Conservation (phyloP, 208 protist genomes). For the Leishmania amazonensis region DNA sequence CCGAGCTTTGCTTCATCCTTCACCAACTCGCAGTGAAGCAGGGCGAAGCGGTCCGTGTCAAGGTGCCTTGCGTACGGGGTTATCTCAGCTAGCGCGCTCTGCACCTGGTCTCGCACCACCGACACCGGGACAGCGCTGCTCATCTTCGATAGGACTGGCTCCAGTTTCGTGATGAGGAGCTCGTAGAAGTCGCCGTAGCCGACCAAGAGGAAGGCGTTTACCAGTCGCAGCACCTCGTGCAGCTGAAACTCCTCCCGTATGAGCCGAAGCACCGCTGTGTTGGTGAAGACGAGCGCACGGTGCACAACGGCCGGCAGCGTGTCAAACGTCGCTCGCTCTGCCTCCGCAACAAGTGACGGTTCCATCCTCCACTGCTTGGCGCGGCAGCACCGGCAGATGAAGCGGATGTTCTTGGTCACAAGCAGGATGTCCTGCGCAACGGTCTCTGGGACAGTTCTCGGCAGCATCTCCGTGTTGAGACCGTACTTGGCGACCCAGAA, state of each 20-base stretch:
- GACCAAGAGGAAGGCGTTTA: slow-evolving; percentile 69
- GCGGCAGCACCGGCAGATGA: slow-evolving; percentile 64
- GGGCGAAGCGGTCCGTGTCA: slow-evolving; percentile 52
- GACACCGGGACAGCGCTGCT: slow-evolving; percentile 56
- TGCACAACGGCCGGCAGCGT: slow-evolving; percentile 44
- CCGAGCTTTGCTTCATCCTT: slow-evolving; percentile 69
- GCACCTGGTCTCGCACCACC: slow-evolving; percentile 56
- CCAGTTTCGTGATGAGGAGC: slow-evolving; percentile 53
- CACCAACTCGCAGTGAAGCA: slow-evolving; percentile 60
- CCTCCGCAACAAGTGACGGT: slow-evolving; percentile 41
- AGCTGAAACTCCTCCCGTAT: slow-evolving; percentile 61
- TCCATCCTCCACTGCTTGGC: slow-evolving; percentile 71
- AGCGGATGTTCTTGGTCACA: slow-evolving; percentile 63
- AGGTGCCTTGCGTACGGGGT: slow-evolving; percentile 52
- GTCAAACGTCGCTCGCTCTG: slow-evolving; percentile 46
- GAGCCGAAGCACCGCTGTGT: slow-evolving; percentile 57
- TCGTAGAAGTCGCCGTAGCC: slow-evolving; percentile 76
- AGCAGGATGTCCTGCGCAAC: slow-evolving; percentile 60
- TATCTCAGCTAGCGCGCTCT: slow-evolving; percentile 53
- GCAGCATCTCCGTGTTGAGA: slow-evolving; percentile 60
- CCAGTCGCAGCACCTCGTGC: slow-evolving; percentile 51
- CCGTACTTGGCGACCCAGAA: slow-evolving; percentile 59
- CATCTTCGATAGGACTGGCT: slow-evolving; percentile 53
- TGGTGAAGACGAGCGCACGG: slow-evolving; percentile 45
- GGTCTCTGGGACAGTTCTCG: slow-evolving; percentile 41